These are phyloP conservation scores for Ramalina peruviana DNA, from an alignment of 495 filamentous ascomycete species.

Conservation along the genomic window DNA sequence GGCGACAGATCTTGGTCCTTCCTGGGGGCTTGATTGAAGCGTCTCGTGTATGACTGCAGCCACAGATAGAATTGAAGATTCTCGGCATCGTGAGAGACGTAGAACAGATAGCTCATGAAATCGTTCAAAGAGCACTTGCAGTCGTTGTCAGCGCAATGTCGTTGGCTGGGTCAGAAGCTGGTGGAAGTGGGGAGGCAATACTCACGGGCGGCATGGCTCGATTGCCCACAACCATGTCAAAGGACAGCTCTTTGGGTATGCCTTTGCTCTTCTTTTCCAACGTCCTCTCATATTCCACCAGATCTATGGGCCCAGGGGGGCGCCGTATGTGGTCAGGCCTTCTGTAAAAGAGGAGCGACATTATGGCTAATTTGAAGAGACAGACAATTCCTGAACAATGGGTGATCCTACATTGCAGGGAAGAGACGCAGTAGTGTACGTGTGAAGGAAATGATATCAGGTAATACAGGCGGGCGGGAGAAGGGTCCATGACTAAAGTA, in stretches of 20 bases:
- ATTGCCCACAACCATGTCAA: constrained; percentile 30
- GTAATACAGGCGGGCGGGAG: no score
- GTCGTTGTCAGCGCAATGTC: not conserved
- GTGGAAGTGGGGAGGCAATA: constrained; percentile 26
- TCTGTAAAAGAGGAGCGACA: constrained; percentile 23
- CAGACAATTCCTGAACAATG: no score
- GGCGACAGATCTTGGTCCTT: constrained; percentile 18
- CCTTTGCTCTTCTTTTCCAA: constrained; percentile 15
- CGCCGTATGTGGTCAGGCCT: constrained; percentile 19
- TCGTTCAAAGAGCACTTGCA: constrained; percentile 15
- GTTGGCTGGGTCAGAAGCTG: not conserved
- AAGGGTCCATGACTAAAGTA: no score
- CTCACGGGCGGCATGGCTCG: constrained; percentile 30
- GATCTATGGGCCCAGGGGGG: constrained; percentile 16
- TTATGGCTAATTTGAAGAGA: not conserved
- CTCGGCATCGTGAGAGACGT: constrained; percentile 33
- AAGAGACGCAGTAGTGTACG: no score
- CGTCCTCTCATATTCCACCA: constrained; percentile 20
- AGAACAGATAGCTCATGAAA: constrained; percentile 25
- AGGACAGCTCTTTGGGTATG: constrained; percentile 29
- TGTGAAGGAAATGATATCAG: no score
- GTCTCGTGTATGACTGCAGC: constrained; percentile 32
- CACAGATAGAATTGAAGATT: constrained; percentile 40
- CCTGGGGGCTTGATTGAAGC: constrained; percentile 17
- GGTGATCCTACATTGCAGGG: no score